Evolutionary conservation across 331 rosid species (phyloP).

Genomic region (Quercus lobata): DNA sequence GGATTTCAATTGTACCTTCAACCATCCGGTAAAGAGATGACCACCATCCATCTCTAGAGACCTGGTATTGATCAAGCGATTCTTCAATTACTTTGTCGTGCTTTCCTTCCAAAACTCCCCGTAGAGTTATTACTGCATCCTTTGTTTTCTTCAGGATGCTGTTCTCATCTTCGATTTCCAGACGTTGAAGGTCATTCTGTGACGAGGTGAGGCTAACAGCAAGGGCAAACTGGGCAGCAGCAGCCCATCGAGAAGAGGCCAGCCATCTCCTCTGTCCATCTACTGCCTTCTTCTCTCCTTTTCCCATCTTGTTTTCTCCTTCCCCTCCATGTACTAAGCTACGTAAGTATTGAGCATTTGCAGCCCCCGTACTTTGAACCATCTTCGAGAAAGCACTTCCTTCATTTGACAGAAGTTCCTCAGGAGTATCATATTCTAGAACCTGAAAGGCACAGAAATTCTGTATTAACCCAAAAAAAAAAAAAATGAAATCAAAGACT

Average conservation of each 20-base stretch:
- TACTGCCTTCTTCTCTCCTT: slow-evolving; percentile 9
- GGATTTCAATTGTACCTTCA: slow-evolving; percentile 53
- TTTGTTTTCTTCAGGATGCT: slow-evolving; percentile 52
- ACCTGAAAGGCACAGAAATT: slow-evolving; percentile 39
- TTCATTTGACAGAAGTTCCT: slow-evolving; percentile 51
- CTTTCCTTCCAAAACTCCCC: slow-evolving; percentile 71
- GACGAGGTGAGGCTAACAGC: slow-evolving; percentile 58
- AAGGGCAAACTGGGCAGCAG: slow-evolving; percentile 68
- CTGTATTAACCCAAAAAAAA: neutral
- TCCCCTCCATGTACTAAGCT: slow-evolving; percentile 43
- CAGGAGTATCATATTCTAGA: slow-evolving; percentile 61
- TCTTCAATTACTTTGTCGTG: slow-evolving; percentile 54
- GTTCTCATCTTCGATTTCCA: slow-evolving; percentile 24
- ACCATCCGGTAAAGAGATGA: slow-evolving; percentile 65
- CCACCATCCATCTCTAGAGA: slow-evolving; percentile 76
- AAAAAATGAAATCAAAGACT: neutral
- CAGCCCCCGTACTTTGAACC: slow-evolving; percentile 88
- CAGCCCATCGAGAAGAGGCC: slow-evolving; percentile 57
- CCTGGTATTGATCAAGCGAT: slow-evolving; percentile 44
- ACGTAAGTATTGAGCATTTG: slow-evolving; percentile 72
- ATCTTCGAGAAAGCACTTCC: slow-evolving; percentile 69
- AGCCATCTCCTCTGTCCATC: slow-evolving; percentile 31
- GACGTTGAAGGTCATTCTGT: slow-evolving; percentile 49
- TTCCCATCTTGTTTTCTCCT: slow-evolving; percentile 5
- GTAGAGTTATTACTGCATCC: slow-evolving; percentile 66